phyloP scores from a whole-genome alignment of 2,329 filamentous ascomycete genomes.

The Trichoderma sp. region DNA sequence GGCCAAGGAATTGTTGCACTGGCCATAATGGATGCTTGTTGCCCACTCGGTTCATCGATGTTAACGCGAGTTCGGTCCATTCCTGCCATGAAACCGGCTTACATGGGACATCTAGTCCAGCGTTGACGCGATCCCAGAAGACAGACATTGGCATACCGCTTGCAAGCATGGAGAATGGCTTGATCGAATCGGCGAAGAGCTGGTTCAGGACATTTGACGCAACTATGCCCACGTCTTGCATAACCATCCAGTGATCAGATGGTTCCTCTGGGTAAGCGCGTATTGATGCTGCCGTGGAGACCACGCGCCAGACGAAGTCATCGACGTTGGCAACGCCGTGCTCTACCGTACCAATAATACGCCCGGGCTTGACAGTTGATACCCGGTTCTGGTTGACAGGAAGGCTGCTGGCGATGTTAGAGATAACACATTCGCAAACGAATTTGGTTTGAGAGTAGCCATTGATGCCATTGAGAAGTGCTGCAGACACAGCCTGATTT shows the following conservation, averaged over 20 bases:
- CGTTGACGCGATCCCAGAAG: slow-evolving; percentile 25
- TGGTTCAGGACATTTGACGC: slow-evolving; percentile 20
- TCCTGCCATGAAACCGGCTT: slow-evolving; percentile 18
- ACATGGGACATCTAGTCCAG: slow-evolving; percentile 19
- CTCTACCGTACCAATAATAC: slow-evolving; percentile 24
- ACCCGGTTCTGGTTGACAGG: slow-evolving; percentile 15
- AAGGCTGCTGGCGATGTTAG: neutral
- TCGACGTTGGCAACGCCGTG: slow-evolving; percentile 25
- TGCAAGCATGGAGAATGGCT: slow-evolving; percentile 17
- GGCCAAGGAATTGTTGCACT: slow-evolving; percentile 26
- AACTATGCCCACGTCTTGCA: slow-evolving; percentile 22
- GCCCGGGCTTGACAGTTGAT: slow-evolving; percentile 25
- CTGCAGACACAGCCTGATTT: neutral
- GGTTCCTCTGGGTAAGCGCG: slow-evolving; percentile 15
- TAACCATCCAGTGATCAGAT: slow-evolving; percentile 20
- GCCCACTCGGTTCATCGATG: slow-evolving; percentile 15
- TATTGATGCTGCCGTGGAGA: slow-evolving; percentile 20
- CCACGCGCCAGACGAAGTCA: slow-evolving; percentile 27
- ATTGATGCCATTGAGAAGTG: neutral
- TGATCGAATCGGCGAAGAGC: neutral
- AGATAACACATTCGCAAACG: slow-evolving; percentile 24
- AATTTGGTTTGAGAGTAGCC: slow-evolving; percentile 28
- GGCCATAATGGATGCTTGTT: slow-evolving; percentile 27
- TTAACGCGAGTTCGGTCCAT: slow-evolving; percentile 20
- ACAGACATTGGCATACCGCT: slow-evolving; percentile 21